Evolutionary conservation across 495 filamentous ascomycete species (phyloP).

Genomic region (Podospora sp.): DNA sequence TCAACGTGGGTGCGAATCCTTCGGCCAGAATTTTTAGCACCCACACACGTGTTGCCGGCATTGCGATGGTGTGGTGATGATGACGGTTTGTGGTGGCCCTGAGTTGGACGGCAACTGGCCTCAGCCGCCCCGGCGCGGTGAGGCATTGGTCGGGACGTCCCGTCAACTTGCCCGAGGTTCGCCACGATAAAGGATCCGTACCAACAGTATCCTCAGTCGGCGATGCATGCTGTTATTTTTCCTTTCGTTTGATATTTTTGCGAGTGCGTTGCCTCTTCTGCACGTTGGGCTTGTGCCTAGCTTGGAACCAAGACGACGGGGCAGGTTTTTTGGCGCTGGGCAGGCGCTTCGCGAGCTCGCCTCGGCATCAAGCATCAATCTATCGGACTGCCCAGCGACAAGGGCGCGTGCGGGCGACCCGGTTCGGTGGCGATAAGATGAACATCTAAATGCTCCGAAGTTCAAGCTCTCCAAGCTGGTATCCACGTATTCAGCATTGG

Average conservation of each 20-base stretch:
- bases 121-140: not conserved
- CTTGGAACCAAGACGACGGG: not conserved
- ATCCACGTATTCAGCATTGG: not conserved
- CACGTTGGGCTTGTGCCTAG: not conserved
- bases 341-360: not conserved
- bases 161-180: not conserved
- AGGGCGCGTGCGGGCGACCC: not conserved
- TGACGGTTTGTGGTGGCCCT: conserved; percentile 5
- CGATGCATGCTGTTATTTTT: not conserved
- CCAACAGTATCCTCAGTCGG: not conserved
- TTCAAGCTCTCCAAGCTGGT: too few species aligned
- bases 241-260: not conserved
- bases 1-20: conserved; percentile 15
- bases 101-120: not conserved
- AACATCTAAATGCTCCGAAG: not conserved
- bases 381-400: not conserved
- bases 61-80: conserved; percentile 1
- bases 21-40: conserved; percentile 16
- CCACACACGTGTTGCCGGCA: conserved; percentile 9
- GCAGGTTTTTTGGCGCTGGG: not conserved
- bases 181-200: not conserved
- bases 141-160: not conserved
- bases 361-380: not conserved
- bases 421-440: not conserved
- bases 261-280: not conserved